phyloP scores from a whole-genome alignment of 352 stramenopile species.

The Globisporangium parvum region DNA sequence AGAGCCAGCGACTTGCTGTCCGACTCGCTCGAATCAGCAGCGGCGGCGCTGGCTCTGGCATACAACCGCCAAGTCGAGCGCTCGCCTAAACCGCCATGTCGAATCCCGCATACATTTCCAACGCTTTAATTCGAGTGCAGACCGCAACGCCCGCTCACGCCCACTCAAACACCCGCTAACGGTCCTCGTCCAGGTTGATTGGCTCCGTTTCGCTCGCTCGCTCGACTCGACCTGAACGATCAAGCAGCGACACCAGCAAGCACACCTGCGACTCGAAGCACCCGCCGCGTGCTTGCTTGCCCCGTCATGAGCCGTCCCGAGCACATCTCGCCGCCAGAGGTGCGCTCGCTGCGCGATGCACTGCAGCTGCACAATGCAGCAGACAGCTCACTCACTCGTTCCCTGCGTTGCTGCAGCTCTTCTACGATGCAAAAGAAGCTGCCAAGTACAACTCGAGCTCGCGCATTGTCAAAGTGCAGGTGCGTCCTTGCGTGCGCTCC shows the following conservation, averaged over 20 bases:
- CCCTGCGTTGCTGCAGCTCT: slow-evolving; percentile 48
- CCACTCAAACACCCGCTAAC: background rate
- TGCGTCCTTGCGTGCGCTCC: slow-evolving; percentile 9
- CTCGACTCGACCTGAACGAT: background rate
- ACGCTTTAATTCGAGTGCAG: no score
- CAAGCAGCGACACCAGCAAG: slow-evolving; percentile 2
- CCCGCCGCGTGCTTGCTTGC: background rate
- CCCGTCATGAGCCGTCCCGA: slow-evolving; percentile 77
- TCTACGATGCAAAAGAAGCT: slow-evolving; percentile 91
- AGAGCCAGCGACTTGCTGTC: no score
- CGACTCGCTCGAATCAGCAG: no score
- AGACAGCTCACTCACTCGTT: no score
- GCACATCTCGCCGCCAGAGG: slow-evolving; percentile 79
- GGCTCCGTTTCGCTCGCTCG: slow-evolving; percentile 21
- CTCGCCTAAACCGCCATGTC: no score
- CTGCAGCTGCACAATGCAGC: background rate
- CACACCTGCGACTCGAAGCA: background rate
- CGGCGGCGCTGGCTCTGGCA: no score
- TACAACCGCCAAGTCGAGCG: no score
- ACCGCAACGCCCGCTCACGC: background rate
- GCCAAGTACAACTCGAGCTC: slow-evolving; percentile 92
- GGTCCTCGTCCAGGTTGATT: slow-evolving; percentile 8
- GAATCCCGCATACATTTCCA: no score
- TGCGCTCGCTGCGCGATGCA: slow-evolving; percentile 20
- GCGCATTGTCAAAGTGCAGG: slow-evolving; percentile 92